Evolutionary conservation across 768 basidiomycete genomes (phyloP), one percentile per base, ranked within the genome.

Genomic region (Botryobasidium botryosum): DNA sequence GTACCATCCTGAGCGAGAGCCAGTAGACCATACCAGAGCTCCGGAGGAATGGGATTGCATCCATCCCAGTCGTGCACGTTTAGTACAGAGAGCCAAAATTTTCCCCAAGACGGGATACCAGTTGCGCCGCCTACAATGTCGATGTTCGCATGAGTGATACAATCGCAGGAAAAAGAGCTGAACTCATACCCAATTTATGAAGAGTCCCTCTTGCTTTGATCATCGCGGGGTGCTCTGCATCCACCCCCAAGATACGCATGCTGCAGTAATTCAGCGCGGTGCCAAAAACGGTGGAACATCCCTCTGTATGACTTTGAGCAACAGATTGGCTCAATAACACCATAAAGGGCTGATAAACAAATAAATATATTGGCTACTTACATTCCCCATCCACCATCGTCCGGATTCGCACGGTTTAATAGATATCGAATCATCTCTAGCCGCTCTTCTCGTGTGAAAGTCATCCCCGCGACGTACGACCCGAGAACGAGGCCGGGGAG

Each of bases 11-110:
- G n/a, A n/a, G n/a, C n/a, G n/a, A n/a, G n/a, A n/a, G n/a, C n/a
- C n/a, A n/a, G n/a, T n/a, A n/a, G n/a, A 5, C 55, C 66, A 35
- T 50, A 87, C 90, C 85, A 92, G 36, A 97, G 65, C 55, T 97
- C 94, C 0, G 90, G 77, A 33, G 90, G 87, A 20, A 92, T 72
- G 1, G 87, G 78, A 51, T 91, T 90, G 48, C 84, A 74, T 4
- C 94, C 94, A 35, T 79, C 81, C 94, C 94, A 99, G 32, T 92
- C 86, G 56, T 97, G 96, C 10, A 82, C 83, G 53, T 91, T 92
- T 25, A 96, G 65, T 25, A 94, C 61, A 0, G 87, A 77, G 27
- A 99, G 64, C 91, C 92, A 99, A 57, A 90, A 90, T 60, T 96
- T 97, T 6, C 90, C 94, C 94, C 94, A 97, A 1, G 84, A 71